Evolutionary conservation across 2,329 filamentous ascomycete genomes (phyloP), one percentile per base, ranked within the genome.

Genomic region (Ramularia endophylla): DNA sequence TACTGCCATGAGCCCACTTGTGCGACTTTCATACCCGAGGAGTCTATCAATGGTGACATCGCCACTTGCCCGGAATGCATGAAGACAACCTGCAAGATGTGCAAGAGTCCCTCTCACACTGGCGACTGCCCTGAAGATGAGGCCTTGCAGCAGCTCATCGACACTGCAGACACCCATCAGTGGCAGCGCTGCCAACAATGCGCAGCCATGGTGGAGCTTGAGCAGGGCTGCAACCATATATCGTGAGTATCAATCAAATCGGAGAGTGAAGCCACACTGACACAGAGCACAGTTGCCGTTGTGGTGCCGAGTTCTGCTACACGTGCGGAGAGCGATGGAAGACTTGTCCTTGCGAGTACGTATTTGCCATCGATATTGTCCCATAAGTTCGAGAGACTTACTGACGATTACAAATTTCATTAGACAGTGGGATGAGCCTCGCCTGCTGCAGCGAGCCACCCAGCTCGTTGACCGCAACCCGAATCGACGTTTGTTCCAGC

Each of bases 191-290:
- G 77, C 43, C 55, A 53, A 3, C 41, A 47, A 0, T 81, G 77
- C 48, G 50, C 47, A 2, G 44, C 61, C 1, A 25, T 80, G 9
- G 65, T 81, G 0, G 74, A 78, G 56, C 57, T 77, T 0, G 20
- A 53, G 0, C n/a, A 27, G 0, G 77, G 77, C 1, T 80, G 77
- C 44, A 64, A 73, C 37, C 77, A 80, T 38, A 80, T 80, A 3
- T 74, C 46, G 76, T 80, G 49, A 54, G 72, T 70, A 65, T 9
- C 18, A 58, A 32, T 0, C 74, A 68, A 19, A 0, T 0, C 0
- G 75, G 12, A 4, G 4, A 36, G 12, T 38, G 12, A 41, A 19
- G 11, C 4, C 15, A 5, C 11, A 19, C 34, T 42, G n/a, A 38
- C 36, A 17, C n/a, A 18, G 5, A 28, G 2, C 9, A 4, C 30